Percentiles rank a stretch among this genome's conserved stretches.
phyloP scores from a whole-genome alignment of 768 basidiomycete species.

The Panaeolus papilionaceus region DNA sequence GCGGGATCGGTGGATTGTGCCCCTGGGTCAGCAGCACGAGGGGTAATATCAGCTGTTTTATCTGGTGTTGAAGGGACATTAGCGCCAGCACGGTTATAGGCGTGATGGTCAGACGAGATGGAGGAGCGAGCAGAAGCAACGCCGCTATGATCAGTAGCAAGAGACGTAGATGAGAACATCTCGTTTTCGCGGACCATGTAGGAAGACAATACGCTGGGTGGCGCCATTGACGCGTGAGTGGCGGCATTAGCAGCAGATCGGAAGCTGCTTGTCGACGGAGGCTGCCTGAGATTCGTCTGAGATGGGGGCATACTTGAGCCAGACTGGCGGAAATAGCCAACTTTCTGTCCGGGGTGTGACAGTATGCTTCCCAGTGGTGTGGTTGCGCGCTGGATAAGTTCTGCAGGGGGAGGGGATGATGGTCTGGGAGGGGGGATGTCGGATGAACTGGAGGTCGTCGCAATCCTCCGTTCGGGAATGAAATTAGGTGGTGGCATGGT shows the following conservation, averaged over 20 bases:
- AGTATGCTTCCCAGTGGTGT: conserved; percentile 78
- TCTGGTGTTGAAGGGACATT: conserved; percentile 52
- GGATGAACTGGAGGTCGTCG: conserved; percentile 49
- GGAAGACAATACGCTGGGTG: conserved; percentile 50
- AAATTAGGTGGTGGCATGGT: conserved; percentile 80
- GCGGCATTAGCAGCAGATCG: conserved; percentile 72
- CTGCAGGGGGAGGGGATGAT: conserved; percentile 90
- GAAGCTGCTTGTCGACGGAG: conserved; percentile 84
- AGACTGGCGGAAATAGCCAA: conserved; percentile 59
- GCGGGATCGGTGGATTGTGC: conserved; percentile 79
- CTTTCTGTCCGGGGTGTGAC: conserved; percentile 55
- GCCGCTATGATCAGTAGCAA: conserved; percentile 68
- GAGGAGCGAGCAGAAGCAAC: conserved; percentile 79
- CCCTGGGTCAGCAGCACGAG: conserved; percentile 41
- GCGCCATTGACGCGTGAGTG: conserved; percentile 51
- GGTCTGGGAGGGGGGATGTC: conserved; percentile 85
- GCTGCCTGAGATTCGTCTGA: conserved; percentile 67
- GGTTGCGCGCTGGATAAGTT: conserved; percentile 91
- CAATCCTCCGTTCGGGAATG: conserved; percentile 71
- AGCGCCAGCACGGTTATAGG: conserved; percentile 38
- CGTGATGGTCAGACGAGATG: conserved; percentile 78
- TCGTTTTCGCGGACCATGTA: conserved; percentile 59
- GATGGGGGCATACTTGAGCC: conserved; percentile 82
- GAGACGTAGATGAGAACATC: conserved; percentile 66
- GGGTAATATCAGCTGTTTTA: conserved; percentile 50